These are phyloP conservation scores for Fusarium chuoi DNA, from an alignment of 2,329 filamentous ascomycete species.

Conservation along the genomic window DNA sequence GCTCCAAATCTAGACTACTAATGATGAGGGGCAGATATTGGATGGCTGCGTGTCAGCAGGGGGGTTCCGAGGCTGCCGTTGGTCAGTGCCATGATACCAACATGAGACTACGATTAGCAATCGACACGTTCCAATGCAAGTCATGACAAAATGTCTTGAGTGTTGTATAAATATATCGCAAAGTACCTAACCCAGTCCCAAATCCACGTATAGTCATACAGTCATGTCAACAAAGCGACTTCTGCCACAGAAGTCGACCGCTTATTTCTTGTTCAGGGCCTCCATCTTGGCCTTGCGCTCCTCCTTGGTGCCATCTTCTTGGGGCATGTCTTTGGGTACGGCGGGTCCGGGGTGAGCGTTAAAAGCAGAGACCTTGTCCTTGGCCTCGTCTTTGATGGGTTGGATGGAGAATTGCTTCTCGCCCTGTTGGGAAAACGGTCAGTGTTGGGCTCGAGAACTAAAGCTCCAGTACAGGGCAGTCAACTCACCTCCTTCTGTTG, in stretches of 20 bases:
- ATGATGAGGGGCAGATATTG: conserved; percentile 13
- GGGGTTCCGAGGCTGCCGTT: conserved; percentile 21
- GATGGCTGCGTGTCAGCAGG: conserved; percentile 27
- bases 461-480: neutral
- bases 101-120: conserved; percentile 17
- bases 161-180: conserved; percentile 22
- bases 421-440: conserved; percentile 40
- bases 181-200: neutral
- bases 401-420: conserved; percentile 59
- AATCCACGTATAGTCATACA: conserved; percentile 37
- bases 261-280: conserved; percentile 69
- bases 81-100: conserved; percentile 26
- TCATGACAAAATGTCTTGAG: conserved; percentile 4
- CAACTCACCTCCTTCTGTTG: conserved; percentile 47
- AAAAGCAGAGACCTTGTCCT: conserved; percentile 62
- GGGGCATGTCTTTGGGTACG: conserved; percentile 63
- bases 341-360: conserved; percentile 68
- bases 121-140: neutral
- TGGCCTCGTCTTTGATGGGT: conserved; percentile 55
- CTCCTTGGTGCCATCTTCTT: conserved; percentile 72
- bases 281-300: conserved; percentile 73
- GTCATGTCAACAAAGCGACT: conserved; percentile 13
- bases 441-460: neutral
- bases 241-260: neutral
- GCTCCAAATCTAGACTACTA: neutral